Evolutionary conservation across 2,329 filamentous ascomycete species (phyloP), one percentile per base, ranked within the genome.

Genomic region (Onygena corvina): DNA sequence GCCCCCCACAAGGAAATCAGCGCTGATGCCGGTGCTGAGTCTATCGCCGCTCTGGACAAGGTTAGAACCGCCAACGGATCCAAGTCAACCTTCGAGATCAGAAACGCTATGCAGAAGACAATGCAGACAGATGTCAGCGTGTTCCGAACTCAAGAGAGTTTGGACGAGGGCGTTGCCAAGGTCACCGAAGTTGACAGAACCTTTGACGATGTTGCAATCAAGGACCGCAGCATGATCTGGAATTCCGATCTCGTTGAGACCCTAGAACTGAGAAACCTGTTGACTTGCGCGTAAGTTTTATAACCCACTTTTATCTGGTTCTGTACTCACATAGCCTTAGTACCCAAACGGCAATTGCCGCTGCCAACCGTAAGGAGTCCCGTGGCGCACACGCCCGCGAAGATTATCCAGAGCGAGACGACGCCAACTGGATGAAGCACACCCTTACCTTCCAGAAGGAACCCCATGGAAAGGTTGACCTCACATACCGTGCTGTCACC

Each of bases 171-270:
- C 79, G 89, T 94, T 54, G 74, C 76, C 70, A 89, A 82, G 75
- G 92, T 96, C 68, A 80, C 72, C 57, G 81, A 87, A 59, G 86
- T 96, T 59, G 90, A 96, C 67, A 70, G 77, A 60, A 77, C 75
- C 61, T 96, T 84, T 72, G 71, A 76, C 60, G 76, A 95, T 64
- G 83, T 96, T 59, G 86, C 87, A 63, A 95, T 86, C 73, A 94
- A 94, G 80, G 90, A 96, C 71, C 85, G 92, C 70, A 93, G 86
- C 77, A 95, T 96, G 90, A 96, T 96, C 75, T 96, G 90, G 90
- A 96, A 96, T 81, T 88, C 86, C 20, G 90, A 96, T 64, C 80
- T 96, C 33, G 87, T 94, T 54, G 90, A 96, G 77, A 94, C 90
- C 5, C 80, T 98, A 50, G 92, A 98, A 73, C 76, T 96, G 64